These are phyloP conservation scores for Bertia moriformis DNA, from an alignment of 2,329 filamentous ascomycete genomes.

Conservation along the genomic window DNA sequence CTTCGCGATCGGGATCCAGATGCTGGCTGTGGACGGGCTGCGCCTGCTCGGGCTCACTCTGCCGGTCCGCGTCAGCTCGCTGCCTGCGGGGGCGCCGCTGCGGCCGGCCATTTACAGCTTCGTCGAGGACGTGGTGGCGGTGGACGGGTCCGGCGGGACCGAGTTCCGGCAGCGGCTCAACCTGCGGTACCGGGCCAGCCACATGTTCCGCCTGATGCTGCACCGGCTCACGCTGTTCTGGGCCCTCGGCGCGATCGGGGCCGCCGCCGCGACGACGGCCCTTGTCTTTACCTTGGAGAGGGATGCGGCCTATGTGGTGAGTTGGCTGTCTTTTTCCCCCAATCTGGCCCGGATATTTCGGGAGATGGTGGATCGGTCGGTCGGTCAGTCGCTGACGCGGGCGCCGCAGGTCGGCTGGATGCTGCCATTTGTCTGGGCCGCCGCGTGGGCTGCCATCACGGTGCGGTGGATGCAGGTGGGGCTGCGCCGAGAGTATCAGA, in stretches of 20 bases:
- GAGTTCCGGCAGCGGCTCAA: conserved; percentile 34
- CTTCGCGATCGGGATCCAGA: conserved; percentile 32
- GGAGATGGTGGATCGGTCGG: too few species aligned
- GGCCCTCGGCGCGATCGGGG: conserved; percentile 16
- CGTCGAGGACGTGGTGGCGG: conserved; percentile 36
- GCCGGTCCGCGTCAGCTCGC: conserved; percentile 33
- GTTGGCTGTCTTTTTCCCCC: too few species aligned
- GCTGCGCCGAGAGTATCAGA: too few species aligned
- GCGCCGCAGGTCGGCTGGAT: too few species aligned
- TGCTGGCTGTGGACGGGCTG: conserved; percentile 30
- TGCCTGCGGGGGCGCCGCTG: conserved; percentile 30
- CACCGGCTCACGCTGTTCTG: conserved; percentile 34
- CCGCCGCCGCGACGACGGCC: conserved; percentile 9
- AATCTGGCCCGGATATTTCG: too few species aligned
- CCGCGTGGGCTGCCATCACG: conserved; percentile 10
- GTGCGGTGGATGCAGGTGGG: too few species aligned
- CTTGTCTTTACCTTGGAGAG: conserved; percentile 9
- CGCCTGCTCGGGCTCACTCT: conserved; percentile 26
- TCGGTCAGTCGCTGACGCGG: too few species aligned
- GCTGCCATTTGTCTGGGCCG: conserved; percentile 10
- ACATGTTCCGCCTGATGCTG: conserved; percentile 35
- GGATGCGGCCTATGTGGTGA: conserved; percentile 8
- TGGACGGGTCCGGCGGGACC: conserved; percentile 34
- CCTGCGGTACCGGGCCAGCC: conserved; percentile 32
- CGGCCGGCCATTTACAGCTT: conserved; percentile 36